These are phyloP conservation scores for Aureobasidium sp. DNA, from an alignment of 2,329 filamentous ascomycete genomes.

Conservation along the genomic window DNA sequence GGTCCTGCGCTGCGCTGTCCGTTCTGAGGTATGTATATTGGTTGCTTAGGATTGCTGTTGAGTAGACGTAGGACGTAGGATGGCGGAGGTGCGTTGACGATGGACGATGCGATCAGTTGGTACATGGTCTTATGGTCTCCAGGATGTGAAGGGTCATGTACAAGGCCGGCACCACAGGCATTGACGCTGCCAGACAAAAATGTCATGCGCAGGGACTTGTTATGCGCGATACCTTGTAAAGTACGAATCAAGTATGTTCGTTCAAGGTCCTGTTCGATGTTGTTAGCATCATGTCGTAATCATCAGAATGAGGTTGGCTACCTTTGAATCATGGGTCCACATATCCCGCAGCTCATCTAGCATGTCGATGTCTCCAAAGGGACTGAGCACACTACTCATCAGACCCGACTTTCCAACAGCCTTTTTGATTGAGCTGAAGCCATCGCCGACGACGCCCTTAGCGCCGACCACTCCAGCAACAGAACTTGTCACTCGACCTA, in stretches of 20 bases:
- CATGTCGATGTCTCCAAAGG: slow-evolving; percentile 92
- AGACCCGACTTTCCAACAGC: slow-evolving; percentile 90
- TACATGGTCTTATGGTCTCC: slow-evolving; percentile 99
- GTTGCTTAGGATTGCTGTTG: slow-evolving; percentile 70
- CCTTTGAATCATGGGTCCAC: slow-evolving; percentile 97
- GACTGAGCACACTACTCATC: slow-evolving; percentile 92
- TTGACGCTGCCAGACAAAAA: slow-evolving; percentile 92
- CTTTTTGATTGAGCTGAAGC: slow-evolving; percentile 92
- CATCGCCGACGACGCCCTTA: slow-evolving; percentile 83
- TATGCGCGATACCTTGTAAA: slow-evolving; percentile 86
- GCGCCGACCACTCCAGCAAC: slow-evolving; percentile 93
- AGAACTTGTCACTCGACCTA: slow-evolving; percentile 90
- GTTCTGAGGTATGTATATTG: slow-evolving; percentile 84
- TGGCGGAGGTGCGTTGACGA: slow-evolving; percentile 80
- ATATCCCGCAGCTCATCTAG: slow-evolving; percentile 90
- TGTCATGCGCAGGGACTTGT: slow-evolving; percentile 93
- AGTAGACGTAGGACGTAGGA: slow-evolving; percentile 86
- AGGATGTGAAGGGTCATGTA: slow-evolving; percentile 88
- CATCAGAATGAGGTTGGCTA: slow-evolving; percentile 24
- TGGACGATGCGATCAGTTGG: slow-evolving; percentile 85
- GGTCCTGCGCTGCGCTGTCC: slow-evolving; percentile 54
- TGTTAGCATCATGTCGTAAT: not conserved
- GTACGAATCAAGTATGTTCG: slow-evolving; percentile 94
- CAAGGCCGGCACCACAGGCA: slow-evolving; percentile 80
- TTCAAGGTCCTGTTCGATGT: slow-evolving; percentile 63